Percentiles rank a stretch among this genome's conserved stretches.
Conservation (phyloP, 2,329 filamentous ascomycete genomes). For the Ascochyta clinopodiicola region DNA sequence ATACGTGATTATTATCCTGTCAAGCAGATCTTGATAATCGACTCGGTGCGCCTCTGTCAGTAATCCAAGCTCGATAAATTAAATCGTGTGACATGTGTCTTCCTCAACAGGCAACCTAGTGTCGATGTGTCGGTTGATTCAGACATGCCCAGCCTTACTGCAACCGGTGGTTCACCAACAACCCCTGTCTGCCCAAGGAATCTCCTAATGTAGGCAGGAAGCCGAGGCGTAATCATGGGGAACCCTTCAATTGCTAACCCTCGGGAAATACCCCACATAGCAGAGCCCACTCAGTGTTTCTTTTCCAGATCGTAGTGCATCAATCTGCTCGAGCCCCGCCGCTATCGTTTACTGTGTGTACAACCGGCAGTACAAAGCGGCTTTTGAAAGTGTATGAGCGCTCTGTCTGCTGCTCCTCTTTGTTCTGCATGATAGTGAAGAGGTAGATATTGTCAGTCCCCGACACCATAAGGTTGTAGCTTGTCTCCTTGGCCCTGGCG, state of each 20-base stretch:
- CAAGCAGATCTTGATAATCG: too few relatives aligned
- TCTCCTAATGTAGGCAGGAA: background rate
- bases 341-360: too few relatives aligned
- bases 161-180: background rate
- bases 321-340: too few relatives aligned
- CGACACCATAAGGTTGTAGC: too few relatives aligned
- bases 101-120: background rate
- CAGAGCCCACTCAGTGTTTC: too few relatives aligned
- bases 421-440: background rate
- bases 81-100: background rate
- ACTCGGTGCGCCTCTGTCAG: background rate
- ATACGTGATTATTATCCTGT: background rate
- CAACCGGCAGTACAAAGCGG: background rate
- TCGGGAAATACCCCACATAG: too few relatives aligned
- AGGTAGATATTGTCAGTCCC: too few relatives aligned
- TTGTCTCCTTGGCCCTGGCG: too few relatives aligned
- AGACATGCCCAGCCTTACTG: slow-evolving; percentile 6
- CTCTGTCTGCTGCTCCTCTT: background rate
- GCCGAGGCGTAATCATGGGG: background rate
- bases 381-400: slow-evolving; percentile 1
- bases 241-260: too few relatives aligned
- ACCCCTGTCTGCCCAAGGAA: slow-evolving; percentile 2
- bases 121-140: slow-evolving; percentile 3
- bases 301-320: too few relatives aligned
- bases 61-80: background rate